A percentile compares a stretch with the other conserved stretches of the same genome.
Evolutionary conservation across 768 basidiomycete genomes (phyloP).

Genomic region (Naganishia onofrii): DNA sequence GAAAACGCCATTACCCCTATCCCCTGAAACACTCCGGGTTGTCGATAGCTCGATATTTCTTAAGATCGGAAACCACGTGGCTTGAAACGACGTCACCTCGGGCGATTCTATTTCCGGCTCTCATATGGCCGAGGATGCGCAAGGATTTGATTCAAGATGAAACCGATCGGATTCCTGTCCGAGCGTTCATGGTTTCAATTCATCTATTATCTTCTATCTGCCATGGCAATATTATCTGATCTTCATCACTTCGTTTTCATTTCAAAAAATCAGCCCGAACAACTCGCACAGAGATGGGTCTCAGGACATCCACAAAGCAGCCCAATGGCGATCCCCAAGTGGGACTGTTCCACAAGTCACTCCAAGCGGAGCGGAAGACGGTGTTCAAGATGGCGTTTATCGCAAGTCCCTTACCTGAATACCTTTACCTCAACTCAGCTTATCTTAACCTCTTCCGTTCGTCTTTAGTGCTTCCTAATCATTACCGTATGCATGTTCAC

Average conservation of each 20-base stretch:
- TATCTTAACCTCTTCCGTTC: not conserved
- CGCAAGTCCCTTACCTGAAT: slow-evolving; percentile 29
- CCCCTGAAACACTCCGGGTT: not conserved
- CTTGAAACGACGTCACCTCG: slow-evolving; percentile 8
- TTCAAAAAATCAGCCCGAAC: not conserved
- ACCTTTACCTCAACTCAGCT: not conserved
- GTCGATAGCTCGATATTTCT: not conserved
- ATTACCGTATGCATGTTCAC: slow-evolving; percentile 11
- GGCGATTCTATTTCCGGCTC: not conserved
- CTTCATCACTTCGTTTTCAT: not conserved
- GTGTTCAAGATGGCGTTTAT: slow-evolving; percentile 39
- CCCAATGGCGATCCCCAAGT: slow-evolving; percentile 34
- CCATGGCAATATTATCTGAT: too few species aligned
- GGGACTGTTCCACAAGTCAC: slow-evolving; percentile 34
- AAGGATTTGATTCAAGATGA: slow-evolving; percentile 1
- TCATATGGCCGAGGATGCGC: not conserved
- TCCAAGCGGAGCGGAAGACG: slow-evolving; percentile 37
- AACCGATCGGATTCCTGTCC: not conserved
- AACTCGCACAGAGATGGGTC: not conserved
- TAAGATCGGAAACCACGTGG: not conserved
- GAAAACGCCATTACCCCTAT: not conserved
- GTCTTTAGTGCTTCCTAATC: not conserved
- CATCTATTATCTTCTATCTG: too few species aligned
- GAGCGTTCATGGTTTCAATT: too few species aligned
- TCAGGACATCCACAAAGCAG: slow-evolving; percentile 15